phyloP scores from a whole-genome alignment of 75 land plant genomes.

The Pinus tabuliformis region DNA sequence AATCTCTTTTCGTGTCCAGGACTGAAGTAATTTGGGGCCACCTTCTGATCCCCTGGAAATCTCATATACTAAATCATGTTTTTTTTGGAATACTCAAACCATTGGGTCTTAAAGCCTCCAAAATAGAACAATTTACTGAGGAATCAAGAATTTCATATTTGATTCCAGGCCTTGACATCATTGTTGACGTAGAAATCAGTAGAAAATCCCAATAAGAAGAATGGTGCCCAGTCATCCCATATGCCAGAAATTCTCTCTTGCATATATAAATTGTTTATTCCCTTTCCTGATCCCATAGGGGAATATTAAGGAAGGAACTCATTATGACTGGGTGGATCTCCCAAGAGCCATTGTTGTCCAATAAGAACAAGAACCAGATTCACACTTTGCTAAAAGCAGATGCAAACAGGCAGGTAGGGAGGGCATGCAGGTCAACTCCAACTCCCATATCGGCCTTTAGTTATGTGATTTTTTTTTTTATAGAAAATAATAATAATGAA shows the following conservation, averaged over 20 bases:
- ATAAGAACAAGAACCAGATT: constrained; percentile 2
- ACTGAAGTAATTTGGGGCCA: too few relatives aligned
- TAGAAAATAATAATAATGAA: neutral
- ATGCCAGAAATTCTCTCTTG: neutral
- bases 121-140: neutral
- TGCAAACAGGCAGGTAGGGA: too few relatives aligned
- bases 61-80: too few relatives aligned
- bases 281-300: neutral
- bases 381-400: neutral
- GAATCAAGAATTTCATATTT: neutral
- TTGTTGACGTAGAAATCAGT: neutral
- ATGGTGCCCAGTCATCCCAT: neutral
- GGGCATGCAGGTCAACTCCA: neutral
- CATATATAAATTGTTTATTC: neutral
- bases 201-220: constrained; percentile 3
- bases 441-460: neutral
- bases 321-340: neutral
- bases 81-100: too few relatives aligned
- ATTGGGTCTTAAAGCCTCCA: too few relatives aligned
- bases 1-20: too few relatives aligned
- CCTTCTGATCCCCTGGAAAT: too few relatives aligned
- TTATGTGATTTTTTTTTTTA: neutral
- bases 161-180: constrained; percentile 3
- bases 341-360: neutral
- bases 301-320: neutral